Evolutionary conservation across 345 rosid species (phyloP).

Genomic region (Hirschfeldia incana): DNA sequence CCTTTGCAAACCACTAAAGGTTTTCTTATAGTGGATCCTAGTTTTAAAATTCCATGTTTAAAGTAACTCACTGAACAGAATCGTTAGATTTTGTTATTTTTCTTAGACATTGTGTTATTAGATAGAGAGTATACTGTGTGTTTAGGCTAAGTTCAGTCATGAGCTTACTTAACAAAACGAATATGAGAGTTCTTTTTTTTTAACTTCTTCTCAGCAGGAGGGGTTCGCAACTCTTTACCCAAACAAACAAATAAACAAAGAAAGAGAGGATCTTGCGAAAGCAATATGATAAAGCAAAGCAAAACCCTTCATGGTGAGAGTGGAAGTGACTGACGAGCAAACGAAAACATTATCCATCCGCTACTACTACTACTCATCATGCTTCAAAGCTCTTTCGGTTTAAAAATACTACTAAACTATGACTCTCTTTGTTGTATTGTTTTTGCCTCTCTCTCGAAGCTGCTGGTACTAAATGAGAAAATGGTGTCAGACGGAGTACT

Average conservation of each 20-base stretch:
- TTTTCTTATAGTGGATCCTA: neutral
- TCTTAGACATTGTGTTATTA: neutral
- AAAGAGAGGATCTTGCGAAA: constrained; percentile 3
- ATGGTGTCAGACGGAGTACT: constrained; percentile 77
- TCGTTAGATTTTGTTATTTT: neutral
- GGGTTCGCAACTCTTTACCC: constrained; percentile 32
- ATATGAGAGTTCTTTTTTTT: constrained; percentile 6
- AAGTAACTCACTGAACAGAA: neutral
- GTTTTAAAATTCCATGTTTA: neutral
- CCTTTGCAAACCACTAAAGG: neutral
- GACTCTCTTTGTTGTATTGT: neutral
- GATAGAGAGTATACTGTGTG: neutral
- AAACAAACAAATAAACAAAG: constrained; percentile 30
- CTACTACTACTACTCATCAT: no score
- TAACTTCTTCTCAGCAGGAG: constrained; percentile 42
- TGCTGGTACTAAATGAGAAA: constrained; percentile 60
- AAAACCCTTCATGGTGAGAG: constrained; percentile 22
- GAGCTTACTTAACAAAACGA: constrained; percentile 6
- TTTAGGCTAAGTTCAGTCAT: neutral
- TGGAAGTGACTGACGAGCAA: neutral
- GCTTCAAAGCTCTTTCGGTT: no score
- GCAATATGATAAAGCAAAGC: constrained; percentile 30
- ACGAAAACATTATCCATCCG: constrained; percentile 1
- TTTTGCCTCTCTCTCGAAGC: constrained; percentile 33
- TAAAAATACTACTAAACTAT: no score